A percentile compares a stretch with the other conserved stretches of the same genome.
Conservation (phyloP, 345 rosid species). For the Murraya koenigii region DNA sequence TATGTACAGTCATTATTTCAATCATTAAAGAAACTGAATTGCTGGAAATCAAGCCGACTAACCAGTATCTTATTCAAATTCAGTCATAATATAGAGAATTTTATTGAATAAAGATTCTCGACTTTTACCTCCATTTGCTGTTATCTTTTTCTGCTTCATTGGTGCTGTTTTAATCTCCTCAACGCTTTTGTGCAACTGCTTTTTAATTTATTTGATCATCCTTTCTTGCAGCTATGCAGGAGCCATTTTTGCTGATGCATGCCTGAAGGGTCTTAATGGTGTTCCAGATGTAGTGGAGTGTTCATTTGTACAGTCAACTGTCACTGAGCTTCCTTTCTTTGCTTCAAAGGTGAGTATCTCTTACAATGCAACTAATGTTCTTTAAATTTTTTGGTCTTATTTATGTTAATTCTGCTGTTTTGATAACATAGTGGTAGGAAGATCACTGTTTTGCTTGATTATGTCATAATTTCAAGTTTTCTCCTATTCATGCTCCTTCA, state of each 20-base stretch:
- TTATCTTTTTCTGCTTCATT: neutral
- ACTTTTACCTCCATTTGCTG: neutral
- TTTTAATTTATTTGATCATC: neutral
- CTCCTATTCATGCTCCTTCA: neutral
- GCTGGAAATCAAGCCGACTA: neutral
- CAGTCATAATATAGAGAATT: neutral
- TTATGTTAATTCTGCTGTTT: neutral
- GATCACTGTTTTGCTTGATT: neutral
- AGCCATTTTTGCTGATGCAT: conserved; percentile 84
- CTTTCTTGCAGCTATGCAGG: conserved; percentile 65
- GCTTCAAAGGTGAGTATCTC: conserved; percentile 60
- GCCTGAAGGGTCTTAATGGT: conserved; percentile 81
- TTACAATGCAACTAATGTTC: neutral
- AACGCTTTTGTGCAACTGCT: neutral
- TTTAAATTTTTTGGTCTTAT: neutral
- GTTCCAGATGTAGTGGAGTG: conserved; percentile 79
- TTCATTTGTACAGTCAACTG: conserved; percentile 68
- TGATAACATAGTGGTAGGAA: neutral
- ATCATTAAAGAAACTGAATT: neutral
- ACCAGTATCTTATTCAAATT: neutral
- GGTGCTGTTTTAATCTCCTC: neutral
- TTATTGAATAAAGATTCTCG: too few relatives aligned
- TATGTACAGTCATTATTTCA: neutral
- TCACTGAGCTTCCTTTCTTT: conserved; percentile 80
- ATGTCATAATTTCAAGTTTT: neutral